Conservation (phyloP, 306 rosid species). For the Gastrolobium bilobum region DNA sequence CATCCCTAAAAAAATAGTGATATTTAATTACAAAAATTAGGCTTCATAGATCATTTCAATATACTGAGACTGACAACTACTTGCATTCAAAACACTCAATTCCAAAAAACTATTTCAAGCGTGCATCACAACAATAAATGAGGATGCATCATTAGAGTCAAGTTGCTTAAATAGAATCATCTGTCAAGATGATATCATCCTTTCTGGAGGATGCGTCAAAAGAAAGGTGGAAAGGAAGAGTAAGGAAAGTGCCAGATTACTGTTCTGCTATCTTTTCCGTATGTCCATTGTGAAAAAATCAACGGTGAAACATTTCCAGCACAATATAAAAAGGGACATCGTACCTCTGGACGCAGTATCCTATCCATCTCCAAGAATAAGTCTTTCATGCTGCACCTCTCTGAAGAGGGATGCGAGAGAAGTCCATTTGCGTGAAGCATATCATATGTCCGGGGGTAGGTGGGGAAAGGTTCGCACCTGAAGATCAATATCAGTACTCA, state of each 20-base stretch:
- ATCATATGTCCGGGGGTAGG: constrained; percentile 96
- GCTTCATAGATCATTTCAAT: constrained; percentile 25
- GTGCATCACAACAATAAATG: constrained; percentile 42
- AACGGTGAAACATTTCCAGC: constrained; percentile 16
- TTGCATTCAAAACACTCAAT: constrained; percentile 23
- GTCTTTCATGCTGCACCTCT: constrained; percentile 82
- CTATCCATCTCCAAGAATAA: constrained; percentile 96
- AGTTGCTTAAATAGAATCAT: constrained; percentile 22
- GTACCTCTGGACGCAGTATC: constrained; percentile 96
- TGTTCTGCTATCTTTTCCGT: not conserved
- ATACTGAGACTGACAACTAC: constrained; percentile 27
- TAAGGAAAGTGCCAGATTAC: constrained; percentile 37
- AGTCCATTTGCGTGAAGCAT: constrained; percentile 92
- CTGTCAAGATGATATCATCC: constrained; percentile 22
- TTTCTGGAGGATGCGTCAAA: constrained; percentile 36
- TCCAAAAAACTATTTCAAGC: constrained; percentile 13
- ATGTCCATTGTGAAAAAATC: constrained; percentile 12
- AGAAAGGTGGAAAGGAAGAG: constrained; percentile 30
- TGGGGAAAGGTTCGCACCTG: constrained; percentile 99
- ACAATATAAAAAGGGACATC: constrained; percentile 18
- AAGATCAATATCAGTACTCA: constrained; percentile 49
- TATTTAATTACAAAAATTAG: constrained; percentile 26
- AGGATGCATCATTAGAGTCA: constrained; percentile 36
- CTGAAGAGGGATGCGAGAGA: constrained; percentile 72
- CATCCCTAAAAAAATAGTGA: constrained; percentile 76